Percentiles rank a stretch among this genome's conserved stretches.
Conservation (phyloP, 2,329 filamentous ascomycete species). For the Sporothrix phasma region DNA sequence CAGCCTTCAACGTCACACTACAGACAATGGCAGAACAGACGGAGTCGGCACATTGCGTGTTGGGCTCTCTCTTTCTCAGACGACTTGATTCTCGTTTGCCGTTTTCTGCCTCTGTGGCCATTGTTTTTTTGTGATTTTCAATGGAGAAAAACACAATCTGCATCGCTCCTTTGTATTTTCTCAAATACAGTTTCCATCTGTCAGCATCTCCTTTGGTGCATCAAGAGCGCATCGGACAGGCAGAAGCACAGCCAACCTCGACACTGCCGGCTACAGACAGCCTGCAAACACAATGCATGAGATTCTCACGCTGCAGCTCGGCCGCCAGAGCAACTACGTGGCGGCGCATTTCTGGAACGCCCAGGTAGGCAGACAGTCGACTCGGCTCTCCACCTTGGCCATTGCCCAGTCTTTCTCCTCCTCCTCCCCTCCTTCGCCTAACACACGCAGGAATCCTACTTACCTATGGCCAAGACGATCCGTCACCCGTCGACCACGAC, state of each 20-base stretch:
- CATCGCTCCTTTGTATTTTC: too few species aligned
- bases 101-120: too few species aligned
- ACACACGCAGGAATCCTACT: conserved; percentile 77
- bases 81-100: too few species aligned
- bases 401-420: too few species aligned
- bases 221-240: not conserved
- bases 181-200: too few species aligned
- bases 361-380: conserved; percentile 47
- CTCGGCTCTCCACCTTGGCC: not conserved
- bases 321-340: conserved; percentile 84
- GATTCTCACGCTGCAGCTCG: conserved; percentile 87
- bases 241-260: too few species aligned
- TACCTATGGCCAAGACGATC: conserved; percentile 68
- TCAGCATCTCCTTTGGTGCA: not conserved
- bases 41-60: too few species aligned
- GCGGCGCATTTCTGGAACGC: conserved; percentile 97
- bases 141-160: too few species aligned
- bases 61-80: too few species aligned
- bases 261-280: not conserved
- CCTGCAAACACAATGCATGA: conserved; percentile 61
- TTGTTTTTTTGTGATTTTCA: too few species aligned
- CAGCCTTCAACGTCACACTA: not conserved
- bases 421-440: not conserved
- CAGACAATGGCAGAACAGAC: too few species aligned
- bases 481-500: conserved; percentile 66